Conservation (phyloP, 1,284 basidiomycete genomes). For the Ceratobasidium sp. region DNA sequence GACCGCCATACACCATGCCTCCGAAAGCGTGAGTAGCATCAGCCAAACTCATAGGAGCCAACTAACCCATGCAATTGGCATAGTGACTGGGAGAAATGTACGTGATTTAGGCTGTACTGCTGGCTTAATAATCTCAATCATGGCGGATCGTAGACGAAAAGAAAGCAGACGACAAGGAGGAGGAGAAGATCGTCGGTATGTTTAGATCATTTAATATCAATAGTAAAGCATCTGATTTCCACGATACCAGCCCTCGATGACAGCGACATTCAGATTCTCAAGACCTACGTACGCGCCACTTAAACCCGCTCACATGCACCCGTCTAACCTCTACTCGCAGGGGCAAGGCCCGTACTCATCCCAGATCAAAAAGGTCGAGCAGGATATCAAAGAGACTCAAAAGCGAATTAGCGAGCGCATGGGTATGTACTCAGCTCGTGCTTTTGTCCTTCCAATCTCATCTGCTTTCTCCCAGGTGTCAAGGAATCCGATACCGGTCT, state of each 20-base stretch:
- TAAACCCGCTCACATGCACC: neutral
- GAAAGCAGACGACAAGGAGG: conserved; percentile 79
- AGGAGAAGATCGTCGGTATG: conserved; percentile 91
- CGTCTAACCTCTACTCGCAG: conserved; percentile 55
- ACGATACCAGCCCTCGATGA: conserved; percentile 82
- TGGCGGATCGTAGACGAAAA: conserved; percentile 70
- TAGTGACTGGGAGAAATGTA: conserved; percentile 98
- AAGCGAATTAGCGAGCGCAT: conserved; percentile 98
- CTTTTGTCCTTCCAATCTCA: neutral
- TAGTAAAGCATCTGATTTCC: conserved; percentile 26
- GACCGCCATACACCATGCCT: conserved; percentile 62
- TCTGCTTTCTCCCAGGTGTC: conserved; percentile 63
- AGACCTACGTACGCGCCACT: conserved; percentile 82
- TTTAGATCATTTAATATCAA: conserved; percentile 40
- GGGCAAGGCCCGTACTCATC: conserved; percentile 97
- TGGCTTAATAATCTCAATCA: neutral
- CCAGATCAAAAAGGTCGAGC: conserved; percentile 87
- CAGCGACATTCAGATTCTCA: conserved; percentile 98
- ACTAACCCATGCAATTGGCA: conserved; percentile 15
- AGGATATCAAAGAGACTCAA: conserved; percentile 95
- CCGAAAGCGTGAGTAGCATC: conserved; percentile 69
- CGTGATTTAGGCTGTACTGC: conserved; percentile 47
- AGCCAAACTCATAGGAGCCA: conserved; percentile 40
- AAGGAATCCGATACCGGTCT: conserved; percentile 99
- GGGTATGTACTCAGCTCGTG: conserved; percentile 59